These are phyloP conservation scores for Aspergillus saccharolyticus DNA, from an alignment of 495 filamentous ascomycete species.

Conservation along the genomic window DNA sequence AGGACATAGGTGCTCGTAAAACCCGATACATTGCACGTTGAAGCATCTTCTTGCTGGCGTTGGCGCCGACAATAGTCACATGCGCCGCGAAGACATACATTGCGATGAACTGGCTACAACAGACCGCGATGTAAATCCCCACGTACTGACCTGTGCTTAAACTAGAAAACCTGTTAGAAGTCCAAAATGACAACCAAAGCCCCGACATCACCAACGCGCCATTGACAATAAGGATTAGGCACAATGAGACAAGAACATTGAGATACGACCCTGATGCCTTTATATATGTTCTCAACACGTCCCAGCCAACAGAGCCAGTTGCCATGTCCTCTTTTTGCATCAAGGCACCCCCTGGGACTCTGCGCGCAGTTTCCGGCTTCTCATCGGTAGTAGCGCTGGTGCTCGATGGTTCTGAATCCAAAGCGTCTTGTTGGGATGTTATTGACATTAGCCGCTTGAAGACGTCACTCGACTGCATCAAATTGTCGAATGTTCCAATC, in stretches of 20 bases:
- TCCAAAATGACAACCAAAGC: constrained; percentile 94
- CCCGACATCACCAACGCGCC: constrained; percentile 80
- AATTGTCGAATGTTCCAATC: constrained; percentile 80
- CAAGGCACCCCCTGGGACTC: constrained; percentile 49
- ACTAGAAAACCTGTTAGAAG: constrained; percentile 56
- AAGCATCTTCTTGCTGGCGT: constrained; percentile 75
- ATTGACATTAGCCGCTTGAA: constrained; percentile 81
- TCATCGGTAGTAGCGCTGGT: constrained; percentile 42
- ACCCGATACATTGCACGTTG: constrained; percentile 74
- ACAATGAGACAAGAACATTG: constrained; percentile 59
- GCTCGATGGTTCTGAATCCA: constrained; percentile 29
- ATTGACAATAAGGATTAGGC: constrained; percentile 65
- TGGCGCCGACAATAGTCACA: constrained; percentile 59
- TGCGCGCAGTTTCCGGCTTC: constrained; percentile 17
- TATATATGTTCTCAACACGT: constrained; percentile 76
- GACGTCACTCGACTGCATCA: constrained; percentile 67
- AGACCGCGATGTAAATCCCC: constrained; percentile 78
- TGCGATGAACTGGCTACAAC: constrained; percentile 63
- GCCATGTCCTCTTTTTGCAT: constrained; percentile 93
- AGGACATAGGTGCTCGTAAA: constrained; percentile 88
- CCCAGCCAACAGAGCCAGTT: constrained; percentile 75
- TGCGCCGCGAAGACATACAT: constrained; percentile 76
- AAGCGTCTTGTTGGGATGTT: constrained; percentile 67
- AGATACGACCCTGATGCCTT: constrained; percentile 71
- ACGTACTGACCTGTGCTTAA: constrained; percentile 66